Base-by-base conservation (phyloP, 1,284 basidiomycete genomes). In the Sanghuangporus baumii region DNA sequence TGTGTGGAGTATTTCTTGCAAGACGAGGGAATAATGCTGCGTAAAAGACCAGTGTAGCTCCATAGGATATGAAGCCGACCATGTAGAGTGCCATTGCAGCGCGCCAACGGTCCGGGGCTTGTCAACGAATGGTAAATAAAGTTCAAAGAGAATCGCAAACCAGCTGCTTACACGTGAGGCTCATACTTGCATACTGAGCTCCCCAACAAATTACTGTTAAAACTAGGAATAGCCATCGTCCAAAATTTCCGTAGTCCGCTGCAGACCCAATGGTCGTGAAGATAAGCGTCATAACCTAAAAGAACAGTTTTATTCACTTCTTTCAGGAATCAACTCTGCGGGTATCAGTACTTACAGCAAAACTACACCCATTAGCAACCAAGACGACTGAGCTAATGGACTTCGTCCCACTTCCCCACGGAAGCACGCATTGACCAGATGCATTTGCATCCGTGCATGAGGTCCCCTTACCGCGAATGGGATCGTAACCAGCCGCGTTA, bases 191-290 rank as follows among this genome's bases (percentile, higher is more conserved):
- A 66, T 89, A 93, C 69, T 92, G 89, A 6, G 90, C 84, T 3
- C 75, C 89, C 89, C 91, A 93, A 62, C 88, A 91, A 12, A 94
- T 78, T 34, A 87, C 73, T 0, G 91, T 93, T 36, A 90, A 76
- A 20, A 78, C 78, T 18, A 93, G 78, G 8, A 93, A 79, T 16
- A 93, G 75, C 85, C 89, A 92, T 7, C 87, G 84, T 43, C 91
- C 85, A 71, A 92, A 91, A 0, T 78, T 83, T 12, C 91, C 90
- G 69, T 92, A 94, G 72, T 93, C 91, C 0, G 88, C 91, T 0
- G 87, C 85, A 14, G 89, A 90, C 18, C 90, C 90, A 55, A 94
- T 86, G 0, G 89, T 88, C 1, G 91, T 90, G 75, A 94, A 93
- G 50, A 94, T 84, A 23, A 81, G 66, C 0, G 89, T 89, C 89